Percentiles rank a stretch among this genome's conserved stretches.
These are phyloP conservation scores for Crithidia expoeki DNA, from an alignment of 208 protist species.

Conservation along the genomic window DNA sequence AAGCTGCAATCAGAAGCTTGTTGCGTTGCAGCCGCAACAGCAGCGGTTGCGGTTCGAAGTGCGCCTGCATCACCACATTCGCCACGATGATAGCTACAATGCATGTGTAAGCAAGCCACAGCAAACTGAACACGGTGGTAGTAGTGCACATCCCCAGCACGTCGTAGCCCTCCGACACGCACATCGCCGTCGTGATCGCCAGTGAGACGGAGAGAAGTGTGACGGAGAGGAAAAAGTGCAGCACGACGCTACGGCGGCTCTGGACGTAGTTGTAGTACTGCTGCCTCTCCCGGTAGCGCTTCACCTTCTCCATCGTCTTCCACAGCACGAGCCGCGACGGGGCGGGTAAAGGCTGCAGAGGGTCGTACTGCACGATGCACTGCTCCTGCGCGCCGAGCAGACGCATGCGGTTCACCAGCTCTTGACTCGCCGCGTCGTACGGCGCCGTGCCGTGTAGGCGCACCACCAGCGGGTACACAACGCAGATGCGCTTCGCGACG, in stretches of 20 bases:
- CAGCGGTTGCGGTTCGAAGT: constrained; percentile 82
- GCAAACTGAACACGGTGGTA: constrained; percentile 44
- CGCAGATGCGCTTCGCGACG: constrained; percentile 68
- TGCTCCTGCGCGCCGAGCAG: constrained; percentile 49
- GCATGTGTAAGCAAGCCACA: constrained; percentile 71
- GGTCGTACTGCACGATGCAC: constrained; percentile 48
- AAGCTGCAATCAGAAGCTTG: constrained; percentile 61
- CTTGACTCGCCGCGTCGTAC: constrained; percentile 47
- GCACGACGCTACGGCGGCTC: constrained; percentile 61
- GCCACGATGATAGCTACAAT: constrained; percentile 69
- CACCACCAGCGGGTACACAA: constrained; percentile 75
- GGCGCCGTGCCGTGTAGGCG: constrained; percentile 44
- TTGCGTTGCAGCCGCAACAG: constrained; percentile 66
- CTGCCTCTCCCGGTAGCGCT: constrained; percentile 53
- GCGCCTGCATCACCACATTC: constrained; percentile 79
- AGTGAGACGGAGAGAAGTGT: constrained; percentile 63
- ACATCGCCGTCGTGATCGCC: constrained; percentile 57
- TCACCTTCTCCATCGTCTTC: constrained; percentile 59
- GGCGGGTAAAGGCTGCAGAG: constrained; percentile 43
- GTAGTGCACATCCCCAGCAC: constrained; percentile 38
- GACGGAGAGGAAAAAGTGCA: constrained; percentile 72
- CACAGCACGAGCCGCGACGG: constrained; percentile 46
- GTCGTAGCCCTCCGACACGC: constrained; percentile 47
- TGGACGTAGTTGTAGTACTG: constrained; percentile 78
- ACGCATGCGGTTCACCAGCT: constrained; percentile 54